Evolutionary conservation across 78 protist genomes (phyloP).

Genomic region (Parvularia atlantis): DNA sequence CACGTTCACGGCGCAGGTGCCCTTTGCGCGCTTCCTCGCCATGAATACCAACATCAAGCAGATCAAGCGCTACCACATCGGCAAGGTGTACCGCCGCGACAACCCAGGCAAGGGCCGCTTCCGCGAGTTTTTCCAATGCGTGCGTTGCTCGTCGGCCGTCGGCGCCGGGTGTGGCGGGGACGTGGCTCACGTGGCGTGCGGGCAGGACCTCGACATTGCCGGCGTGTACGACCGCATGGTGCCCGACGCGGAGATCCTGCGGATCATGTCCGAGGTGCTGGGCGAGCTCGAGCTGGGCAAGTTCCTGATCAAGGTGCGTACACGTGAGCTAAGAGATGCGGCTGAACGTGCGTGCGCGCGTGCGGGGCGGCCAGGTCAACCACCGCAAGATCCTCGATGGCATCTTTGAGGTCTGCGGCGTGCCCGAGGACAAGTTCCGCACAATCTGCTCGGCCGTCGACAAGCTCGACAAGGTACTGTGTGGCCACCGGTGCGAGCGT

Average conservation of each 20-base stretch:
- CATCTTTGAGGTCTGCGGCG: slow-evolving; percentile 76
- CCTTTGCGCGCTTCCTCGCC: slow-evolving; percentile 87
- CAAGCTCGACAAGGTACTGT: slow-evolving; percentile 78
- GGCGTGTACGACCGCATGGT: slow-evolving; percentile 83
- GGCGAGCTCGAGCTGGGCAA: slow-evolving; percentile 48
- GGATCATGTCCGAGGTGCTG: slow-evolving; percentile 56
- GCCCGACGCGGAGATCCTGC: slow-evolving; percentile 83
- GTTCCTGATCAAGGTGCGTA: slow-evolving; percentile 65
- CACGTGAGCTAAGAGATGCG: slow-evolving; percentile 2
- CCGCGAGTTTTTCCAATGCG: slow-evolving; percentile 91
- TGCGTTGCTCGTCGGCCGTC: slow-evolving; percentile 15
- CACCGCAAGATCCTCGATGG: slow-evolving; percentile 77
- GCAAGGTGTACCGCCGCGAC: slow-evolving; percentile 89
- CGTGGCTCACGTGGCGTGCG: too few species aligned
- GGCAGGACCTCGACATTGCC: slow-evolving; percentile 81
- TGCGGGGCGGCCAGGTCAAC: slow-evolving; percentile 19
- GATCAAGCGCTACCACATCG: slow-evolving; percentile 90
- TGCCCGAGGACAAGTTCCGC: slow-evolving; percentile 67
- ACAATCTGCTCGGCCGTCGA: slow-evolving; percentile 85
- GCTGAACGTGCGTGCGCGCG: not conserved
- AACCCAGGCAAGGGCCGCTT: slow-evolving; percentile 75
- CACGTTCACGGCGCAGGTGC: slow-evolving; percentile 23
- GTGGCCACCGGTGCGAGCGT: not conserved
- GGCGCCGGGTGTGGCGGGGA: too few species aligned
- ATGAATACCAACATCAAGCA: slow-evolving; percentile 32